Base-by-base conservation (phyloP, 1,139 yeast genomes). In the Pichia sp. region DNA sequence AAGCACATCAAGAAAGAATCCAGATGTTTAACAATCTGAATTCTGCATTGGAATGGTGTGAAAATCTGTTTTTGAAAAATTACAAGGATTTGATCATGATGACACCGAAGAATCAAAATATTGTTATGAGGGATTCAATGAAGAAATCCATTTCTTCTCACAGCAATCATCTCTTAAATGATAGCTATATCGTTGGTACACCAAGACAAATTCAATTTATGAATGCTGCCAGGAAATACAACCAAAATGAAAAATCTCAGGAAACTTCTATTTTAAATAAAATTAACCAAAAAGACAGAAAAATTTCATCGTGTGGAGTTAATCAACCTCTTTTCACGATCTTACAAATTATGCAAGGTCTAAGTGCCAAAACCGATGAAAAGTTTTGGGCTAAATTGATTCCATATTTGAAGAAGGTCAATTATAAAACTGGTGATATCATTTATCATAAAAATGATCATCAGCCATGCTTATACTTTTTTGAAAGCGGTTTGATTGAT, bases 1-100 rank as follows among this genome's bases (percentile, higher is more conserved):
- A 60, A 10, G 63, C 66, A 37, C 64, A 60, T 39, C 56, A 62
- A 31, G 59, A 66, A 35, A 67, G 71, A 29, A 76, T 83, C 37
- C 79, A 80, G 54, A 68, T 85, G 37, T 85, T 85, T 59, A 75
- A 76, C 48, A 83, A 86, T 47, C 71, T 92, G 52, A 92, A 94
- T 59, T 76, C 85, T 50, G 96, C 96, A 0, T 71, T 92, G 44
- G 97, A 92, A 64, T 90, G 96, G 95, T 87, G 97, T 69, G 99
- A 92, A 60, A 90, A 92, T 64, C 81, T 84, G 53, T 87, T 88
- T 57, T 71, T 92, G 55, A 71, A 77, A 41, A 81, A 86, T 41
- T 88, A 85, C 64, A 71, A 65, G 48, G 64, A 67, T 33, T 39
- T 55, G 16, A 51, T 66, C 31, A 49, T 38, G 6, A 16, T 16